Conservation (phyloP, 805 yeast species). For the Wickerhamiella sorbophila region DNA sequence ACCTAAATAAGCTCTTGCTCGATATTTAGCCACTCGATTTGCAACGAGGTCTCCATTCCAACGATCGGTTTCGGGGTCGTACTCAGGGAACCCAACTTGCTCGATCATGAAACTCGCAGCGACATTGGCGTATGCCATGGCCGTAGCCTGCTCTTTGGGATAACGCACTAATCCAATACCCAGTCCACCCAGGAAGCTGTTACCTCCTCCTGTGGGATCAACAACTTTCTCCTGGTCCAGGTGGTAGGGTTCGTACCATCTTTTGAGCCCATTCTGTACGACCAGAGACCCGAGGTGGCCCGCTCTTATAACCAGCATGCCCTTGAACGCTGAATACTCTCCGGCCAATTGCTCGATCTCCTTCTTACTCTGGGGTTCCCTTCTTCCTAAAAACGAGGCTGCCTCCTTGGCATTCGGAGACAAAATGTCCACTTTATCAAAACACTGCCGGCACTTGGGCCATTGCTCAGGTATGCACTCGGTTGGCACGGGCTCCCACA, state of each 20-base stretch:
- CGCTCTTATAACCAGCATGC: conserved; percentile 50
- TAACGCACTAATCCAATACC: conserved; percentile 37
- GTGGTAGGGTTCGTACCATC: conserved; percentile 69
- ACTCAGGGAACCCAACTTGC: conserved; percentile 55
- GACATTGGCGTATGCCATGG: conserved; percentile 54
- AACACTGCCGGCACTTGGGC: conserved; percentile 25
- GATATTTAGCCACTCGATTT: conserved; percentile 34
- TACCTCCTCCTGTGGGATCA: conserved; percentile 95
- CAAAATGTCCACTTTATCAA: conserved; percentile 40
- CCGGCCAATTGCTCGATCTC: conserved; percentile 34
- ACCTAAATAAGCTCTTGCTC: background rate
- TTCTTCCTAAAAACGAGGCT: conserved; percentile 40
- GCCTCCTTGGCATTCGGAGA: conserved; percentile 84
- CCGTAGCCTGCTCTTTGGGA: conserved; percentile 30
- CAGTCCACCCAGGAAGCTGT: conserved; percentile 73
- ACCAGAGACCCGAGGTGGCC: conserved; percentile 59
- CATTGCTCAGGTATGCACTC: conserved; percentile 44
- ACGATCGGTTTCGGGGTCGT: conserved; percentile 19
- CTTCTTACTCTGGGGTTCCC: conserved; percentile 28
- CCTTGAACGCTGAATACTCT: conserved; percentile 29
- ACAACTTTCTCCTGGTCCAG: conserved; percentile 35
- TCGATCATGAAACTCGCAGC: conserved; percentile 78
- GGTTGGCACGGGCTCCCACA: conserved; percentile 85
- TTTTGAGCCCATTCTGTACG: conserved; percentile 21
- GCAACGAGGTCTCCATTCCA: conserved; percentile 49